phyloP scores from a whole-genome alignment of 176 grass and related monocot genomes.

The Otatea glauca region DNA sequence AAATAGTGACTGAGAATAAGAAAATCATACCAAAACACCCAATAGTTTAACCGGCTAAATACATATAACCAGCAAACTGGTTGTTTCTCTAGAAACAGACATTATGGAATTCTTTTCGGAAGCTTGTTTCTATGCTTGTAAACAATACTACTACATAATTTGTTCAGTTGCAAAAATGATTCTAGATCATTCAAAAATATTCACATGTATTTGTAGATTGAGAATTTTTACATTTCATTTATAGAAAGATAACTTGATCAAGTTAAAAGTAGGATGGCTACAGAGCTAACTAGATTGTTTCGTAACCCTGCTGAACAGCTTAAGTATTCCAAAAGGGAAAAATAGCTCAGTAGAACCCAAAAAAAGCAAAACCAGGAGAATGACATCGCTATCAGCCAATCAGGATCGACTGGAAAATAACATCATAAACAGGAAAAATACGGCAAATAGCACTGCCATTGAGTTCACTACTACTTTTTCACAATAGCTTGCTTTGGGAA shows the following conservation, averaged over 20 bases:
- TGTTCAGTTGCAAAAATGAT: neutral
- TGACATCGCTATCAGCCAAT: neutral
- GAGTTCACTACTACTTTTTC: neutral
- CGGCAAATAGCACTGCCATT: neutral
- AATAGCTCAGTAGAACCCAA: neutral
- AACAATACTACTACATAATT: neutral
- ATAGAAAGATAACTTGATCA: conserved; percentile 3
- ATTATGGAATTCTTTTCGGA: neutral
- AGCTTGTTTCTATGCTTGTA: neutral
- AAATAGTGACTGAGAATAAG: conserved; percentile 20
- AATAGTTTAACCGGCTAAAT: neutral
- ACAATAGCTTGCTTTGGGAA: neutral
- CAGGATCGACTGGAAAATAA: conserved; percentile 1
- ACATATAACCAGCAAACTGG: neutral
- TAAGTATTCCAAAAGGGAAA: neutral
- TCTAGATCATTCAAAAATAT: conserved; percentile 8
- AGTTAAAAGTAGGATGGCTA: conserved; percentile 7
- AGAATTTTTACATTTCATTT: neutral
- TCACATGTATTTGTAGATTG: conserved; percentile 14
- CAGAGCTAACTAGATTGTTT: neutral
- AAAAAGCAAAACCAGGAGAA: neutral
- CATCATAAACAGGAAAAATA: neutral
- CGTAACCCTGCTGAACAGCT: conserved; percentile 5
- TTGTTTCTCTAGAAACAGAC: neutral
- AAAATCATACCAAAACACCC: neutral